These are phyloP conservation scores for Aphanomyces astaci DNA, from an alignment of 352 stramenopile species.

Conservation along the genomic window DNA sequence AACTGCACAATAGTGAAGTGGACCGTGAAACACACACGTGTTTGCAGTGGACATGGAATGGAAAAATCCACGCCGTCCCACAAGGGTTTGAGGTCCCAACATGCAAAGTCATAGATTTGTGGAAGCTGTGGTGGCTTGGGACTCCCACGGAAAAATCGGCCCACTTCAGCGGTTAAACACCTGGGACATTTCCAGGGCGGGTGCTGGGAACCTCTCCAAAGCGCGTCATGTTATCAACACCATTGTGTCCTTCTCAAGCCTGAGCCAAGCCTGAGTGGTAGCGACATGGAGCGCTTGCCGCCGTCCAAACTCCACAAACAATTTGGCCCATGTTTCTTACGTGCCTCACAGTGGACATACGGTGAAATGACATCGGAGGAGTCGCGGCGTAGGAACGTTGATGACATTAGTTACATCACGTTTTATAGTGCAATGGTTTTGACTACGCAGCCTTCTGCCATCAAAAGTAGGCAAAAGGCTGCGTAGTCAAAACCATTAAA, in stretches of 20 bases:
- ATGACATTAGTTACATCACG: not conserved
- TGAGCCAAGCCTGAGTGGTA: not conserved
- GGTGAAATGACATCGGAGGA: not conserved
- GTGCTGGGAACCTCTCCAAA: not conserved
- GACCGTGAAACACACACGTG: not conserved
- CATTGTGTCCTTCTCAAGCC: not conserved
- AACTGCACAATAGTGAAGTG: too few relatives aligned
- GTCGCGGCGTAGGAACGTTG: not conserved
- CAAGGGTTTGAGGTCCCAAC: not conserved
- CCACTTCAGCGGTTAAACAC: not conserved
- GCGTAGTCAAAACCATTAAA: too few relatives aligned
- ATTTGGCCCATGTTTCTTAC: not conserved
- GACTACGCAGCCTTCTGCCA: too few relatives aligned
- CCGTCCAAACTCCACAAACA: not conserved
- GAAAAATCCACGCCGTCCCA: not conserved
- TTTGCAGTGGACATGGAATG: not conserved
- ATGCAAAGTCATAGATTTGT: not conserved
- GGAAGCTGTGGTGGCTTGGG: slow-evolving; percentile 1
- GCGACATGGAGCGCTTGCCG: not conserved
- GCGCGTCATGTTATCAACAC: not conserved
- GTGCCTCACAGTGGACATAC: not conserved
- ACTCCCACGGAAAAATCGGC: not conserved
- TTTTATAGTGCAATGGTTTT: not conserved
- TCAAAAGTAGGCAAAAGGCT: too few relatives aligned
- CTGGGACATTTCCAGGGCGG: not conserved